Evolutionary conservation across 257 asterid genomes (phyloP), one percentile per base, ranked within the genome.

Genomic region (Linaria vulgaris): DNA sequence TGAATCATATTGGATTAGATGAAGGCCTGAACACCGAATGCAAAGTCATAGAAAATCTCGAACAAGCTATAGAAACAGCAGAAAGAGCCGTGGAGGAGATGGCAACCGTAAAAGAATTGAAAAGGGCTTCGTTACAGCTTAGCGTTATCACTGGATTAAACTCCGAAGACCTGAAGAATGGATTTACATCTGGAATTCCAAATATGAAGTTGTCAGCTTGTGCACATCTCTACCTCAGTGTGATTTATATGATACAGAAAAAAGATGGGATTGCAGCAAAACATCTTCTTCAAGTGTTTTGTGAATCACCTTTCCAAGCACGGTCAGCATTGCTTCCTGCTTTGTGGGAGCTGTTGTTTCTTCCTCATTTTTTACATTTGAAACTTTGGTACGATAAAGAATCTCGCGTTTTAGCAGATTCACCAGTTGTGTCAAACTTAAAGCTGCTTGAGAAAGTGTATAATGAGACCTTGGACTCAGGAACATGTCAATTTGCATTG

Each of bases 171-270:
- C 54, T 82, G 68, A 87, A 70, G 66, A 81, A 78, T 27, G 83
- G 80, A 55, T 76, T 62, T 70, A 86, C 96, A 0, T 82, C 86
- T 45, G 95, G 95, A 63, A 79, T 86, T 54, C 78, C 88, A 4
- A 89, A 89, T 59, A 69, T 48, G 12, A 85, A 79, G 76, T 39
- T 90, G 58, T 88, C 97, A n/a, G 91, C 97, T 53, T 87, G 94
- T 78, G 91, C 97, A 75, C 97, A 87, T 83, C 82, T 90, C 67
- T 90, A 90, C 75, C 95, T 87, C 63, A 76, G 94, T 56, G 77
- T 85, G 64, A 80, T 81, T 68, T 90, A 81, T 61, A 72, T 70
- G 77, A 72, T 87, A 11, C 97, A 86, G 64, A 81, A 74, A n/a
- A 87, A 87, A 50, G 89, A 87, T 24, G 69, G 76, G 30, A 78